These are phyloP conservation scores for Phytopythium ostracodes DNA, from an alignment of 352 stramenopile species.

Conservation along the genomic window DNA sequence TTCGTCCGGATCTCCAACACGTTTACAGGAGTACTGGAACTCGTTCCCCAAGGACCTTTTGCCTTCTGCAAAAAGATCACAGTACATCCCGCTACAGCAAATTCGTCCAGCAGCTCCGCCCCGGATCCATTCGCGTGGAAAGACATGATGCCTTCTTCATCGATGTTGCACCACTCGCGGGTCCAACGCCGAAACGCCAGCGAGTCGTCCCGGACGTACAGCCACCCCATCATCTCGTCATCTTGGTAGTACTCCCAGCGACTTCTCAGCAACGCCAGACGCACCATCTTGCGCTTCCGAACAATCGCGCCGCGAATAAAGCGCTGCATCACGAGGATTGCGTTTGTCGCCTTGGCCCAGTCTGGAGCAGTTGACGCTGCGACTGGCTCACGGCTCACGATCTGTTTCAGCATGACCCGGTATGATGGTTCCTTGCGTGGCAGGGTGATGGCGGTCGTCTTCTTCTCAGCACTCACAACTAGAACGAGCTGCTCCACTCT, in stretches of 20 bases:
- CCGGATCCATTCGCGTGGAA: conserved; percentile 73
- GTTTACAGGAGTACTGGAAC: conserved; percentile 18
- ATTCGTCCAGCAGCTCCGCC: conserved; percentile 56
- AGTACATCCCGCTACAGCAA: conserved; percentile 57
- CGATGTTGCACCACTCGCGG: conserved; percentile 76
- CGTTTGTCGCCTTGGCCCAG: conserved; percentile 64
- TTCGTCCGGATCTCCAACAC: conserved; percentile 61
- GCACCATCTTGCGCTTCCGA: conserved; percentile 60
- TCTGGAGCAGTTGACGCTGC: conserved; percentile 41
- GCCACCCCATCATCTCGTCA: conserved; percentile 74
- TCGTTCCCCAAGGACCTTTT: conserved; percentile 43
- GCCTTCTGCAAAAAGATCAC: conserved; percentile 60
- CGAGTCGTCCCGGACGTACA: conserved; percentile 79
- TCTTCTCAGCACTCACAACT: conserved; percentile 64
- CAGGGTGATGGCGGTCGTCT: conserved; percentile 12
- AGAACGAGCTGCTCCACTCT: conserved; percentile 61
- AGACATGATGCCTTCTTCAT: conserved; percentile 62
- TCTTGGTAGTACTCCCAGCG: conserved; percentile 57
- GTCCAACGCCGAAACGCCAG: conserved; percentile 83
- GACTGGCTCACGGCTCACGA: conserved; percentile 59
- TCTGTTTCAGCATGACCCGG: conserved; percentile 63
- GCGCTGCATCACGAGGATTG: conserved; percentile 76
- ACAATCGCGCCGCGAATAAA: conserved; percentile 78
- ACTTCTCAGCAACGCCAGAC: conserved; percentile 44
- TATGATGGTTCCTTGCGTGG: conserved; percentile 62